phyloP scores from a whole-genome alignment of 2,329 filamentous ascomycete genomes.

The Alternaria sp. region DNA sequence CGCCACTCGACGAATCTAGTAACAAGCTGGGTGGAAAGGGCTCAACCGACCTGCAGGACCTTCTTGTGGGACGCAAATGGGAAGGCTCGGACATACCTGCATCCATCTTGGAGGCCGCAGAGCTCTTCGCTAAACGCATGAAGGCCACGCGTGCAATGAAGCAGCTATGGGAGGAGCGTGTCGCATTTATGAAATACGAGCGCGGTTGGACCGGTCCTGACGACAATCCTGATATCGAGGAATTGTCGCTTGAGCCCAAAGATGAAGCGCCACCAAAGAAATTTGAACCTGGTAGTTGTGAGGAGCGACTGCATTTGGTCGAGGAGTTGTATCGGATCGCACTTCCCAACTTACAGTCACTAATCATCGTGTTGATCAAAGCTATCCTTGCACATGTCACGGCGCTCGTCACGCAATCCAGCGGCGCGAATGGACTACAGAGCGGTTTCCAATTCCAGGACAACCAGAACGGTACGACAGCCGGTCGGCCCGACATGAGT shows the following conservation, averaged over 20 bases:
- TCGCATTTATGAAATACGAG: conserved; percentile 90
- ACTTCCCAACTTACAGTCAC: conserved; percentile 86
- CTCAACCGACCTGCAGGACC: conserved; percentile 78
- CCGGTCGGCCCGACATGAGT: conserved; percentile 43
- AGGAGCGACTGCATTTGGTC: conserved; percentile 74
- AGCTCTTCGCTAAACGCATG: conserved; percentile 88
- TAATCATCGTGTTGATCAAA: conserved; percentile 92
- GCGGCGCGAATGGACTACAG: conserved; percentile 59
- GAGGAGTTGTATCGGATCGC: conserved; percentile 83
- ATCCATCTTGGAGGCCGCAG: conserved; percentile 93
- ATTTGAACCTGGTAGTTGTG: conserved; percentile 60
- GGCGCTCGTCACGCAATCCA: conserved; percentile 73
- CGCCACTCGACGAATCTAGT: conserved; percentile 86
- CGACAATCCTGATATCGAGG: conserved; percentile 57
- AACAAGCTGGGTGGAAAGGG: conserved; percentile 93
- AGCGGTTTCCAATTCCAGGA: conserved; percentile 57
- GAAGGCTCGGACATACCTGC: conserved; percentile 93
- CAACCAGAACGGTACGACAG: conserved; percentile 50
- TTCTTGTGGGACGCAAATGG: conserved; percentile 84
- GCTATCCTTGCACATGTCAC: conserved; percentile 88
- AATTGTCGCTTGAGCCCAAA: conserved; percentile 49
- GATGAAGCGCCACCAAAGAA: conserved; percentile 41
- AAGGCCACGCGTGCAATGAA: conserved; percentile 90
- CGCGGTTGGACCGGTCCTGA: conserved; percentile 78
- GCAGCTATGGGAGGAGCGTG: conserved; percentile 94